Evolutionary conservation across 805 yeast species (phyloP).

Genomic region (Danielozyma ontarioensis): DNA sequence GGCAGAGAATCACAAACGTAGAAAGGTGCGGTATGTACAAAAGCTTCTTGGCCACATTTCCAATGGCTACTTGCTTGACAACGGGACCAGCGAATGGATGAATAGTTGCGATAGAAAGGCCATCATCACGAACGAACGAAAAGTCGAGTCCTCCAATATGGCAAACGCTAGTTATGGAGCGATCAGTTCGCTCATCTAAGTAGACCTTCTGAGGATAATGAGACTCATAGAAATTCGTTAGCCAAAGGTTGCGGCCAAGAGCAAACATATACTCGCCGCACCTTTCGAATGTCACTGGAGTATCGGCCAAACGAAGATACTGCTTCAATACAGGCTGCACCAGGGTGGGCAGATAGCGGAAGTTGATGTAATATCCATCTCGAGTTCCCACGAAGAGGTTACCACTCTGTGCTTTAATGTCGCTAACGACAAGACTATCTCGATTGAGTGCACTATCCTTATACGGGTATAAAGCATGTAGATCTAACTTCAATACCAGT

Average conservation of each 20-base stretch:
- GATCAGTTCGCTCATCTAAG: conserved; percentile 32
- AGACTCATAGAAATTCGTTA: conserved; percentile 23
- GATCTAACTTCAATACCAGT: too few species aligned
- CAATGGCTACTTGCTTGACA: conserved; percentile 23
- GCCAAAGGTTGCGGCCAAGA: conserved; percentile 26
- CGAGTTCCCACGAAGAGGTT: conserved; percentile 25
- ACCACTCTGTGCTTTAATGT: neutral
- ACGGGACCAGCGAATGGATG: conserved; percentile 18
- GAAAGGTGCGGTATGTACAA: conserved; percentile 22
- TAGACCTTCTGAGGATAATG: conserved; percentile 23
- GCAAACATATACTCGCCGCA: too few species aligned
- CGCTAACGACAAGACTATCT: neutral
- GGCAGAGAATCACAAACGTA: conserved; percentile 26
- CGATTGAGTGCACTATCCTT: conserved; percentile 1
- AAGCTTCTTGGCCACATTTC: conserved; percentile 30
- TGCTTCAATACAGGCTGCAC: conserved; percentile 7
- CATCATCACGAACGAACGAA: conserved; percentile 31
- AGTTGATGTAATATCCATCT: conserved; percentile 23
- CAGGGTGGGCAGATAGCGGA: conserved; percentile 4
- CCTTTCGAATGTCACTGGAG: conserved; percentile 21
- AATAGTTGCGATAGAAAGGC: conserved; percentile 24
- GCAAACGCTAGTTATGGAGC: conserved; percentile 14
- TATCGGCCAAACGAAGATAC: conserved; percentile 21
- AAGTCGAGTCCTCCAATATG: conserved; percentile 1
- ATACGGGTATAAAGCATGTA: neutral